Base-by-base conservation (phyloP, 1,284 basidiomycete species). In the Tylopilus orsonianus region DNA sequence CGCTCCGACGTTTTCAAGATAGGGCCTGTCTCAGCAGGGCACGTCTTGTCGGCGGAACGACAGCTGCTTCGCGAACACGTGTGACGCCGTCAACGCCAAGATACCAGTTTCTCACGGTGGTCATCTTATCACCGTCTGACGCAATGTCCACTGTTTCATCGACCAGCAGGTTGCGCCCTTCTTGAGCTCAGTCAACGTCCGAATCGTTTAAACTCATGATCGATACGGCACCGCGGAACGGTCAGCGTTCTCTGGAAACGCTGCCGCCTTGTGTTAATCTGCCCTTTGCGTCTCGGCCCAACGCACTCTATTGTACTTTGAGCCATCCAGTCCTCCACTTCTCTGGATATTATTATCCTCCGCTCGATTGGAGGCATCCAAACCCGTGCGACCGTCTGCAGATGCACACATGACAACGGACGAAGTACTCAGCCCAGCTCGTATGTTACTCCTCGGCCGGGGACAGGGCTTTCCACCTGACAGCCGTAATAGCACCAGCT, bases 361-460 rank as follows among this genome's bases (percentile, higher is more conserved):
- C 20, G 35, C 30, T 24, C 33, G 46, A 43, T 48, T 24, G 23
- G 24, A 24, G 5, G 19, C n/a, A 4, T 22, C n/a, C 19, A 37
- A 22, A 14, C 24, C 22, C 42, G 19, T 24, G 29, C 44, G 24
- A 24, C 34, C 19, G 13, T 24, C 26, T 24, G 6, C 24, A 24
- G 22, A 12, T 24, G 29, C 20, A 27, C n/a, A 14, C 22, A 26
- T 52, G 56, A 47, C 56, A 53, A 46, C 56, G 56, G 54, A 34
- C 35, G 38, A 56, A 36, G 27, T 56, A 53, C 23, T 9, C 22
- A 41, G 19, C 8, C 8, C 42, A 33, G 24, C 43, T 49, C 20
- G 22, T 24, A 32, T 32, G 22, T 22, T n/a, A 20, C 16, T 29
- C n/a, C 26, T 24, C 16, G 38, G n/a, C n/a, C n/a, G n/a, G n/a